Evolutionary conservation across 2,329 filamentous ascomycete species (phyloP), one percentile per base, ranked within the genome.

Genomic region (Sporothrix brunneoviolacea): DNA sequence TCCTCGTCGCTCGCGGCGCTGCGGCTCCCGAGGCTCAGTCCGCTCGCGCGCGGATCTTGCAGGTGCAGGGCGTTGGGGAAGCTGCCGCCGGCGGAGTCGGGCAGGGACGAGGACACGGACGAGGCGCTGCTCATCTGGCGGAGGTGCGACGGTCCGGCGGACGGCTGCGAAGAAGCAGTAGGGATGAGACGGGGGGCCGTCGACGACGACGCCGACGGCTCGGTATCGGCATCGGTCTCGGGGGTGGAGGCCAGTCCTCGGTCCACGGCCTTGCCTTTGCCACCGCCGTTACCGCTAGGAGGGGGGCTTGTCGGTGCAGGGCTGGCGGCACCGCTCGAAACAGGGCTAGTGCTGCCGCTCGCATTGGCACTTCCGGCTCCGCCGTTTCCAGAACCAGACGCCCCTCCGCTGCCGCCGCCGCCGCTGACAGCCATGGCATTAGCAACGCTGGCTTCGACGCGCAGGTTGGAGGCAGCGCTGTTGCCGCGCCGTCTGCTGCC

Each of bases 61-160:
- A 64, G 51, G 10, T 66, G 64, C 13, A 43, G 32, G 0, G 65
- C 64, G 2, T 65, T 66, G 4, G 58, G 64, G 55, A 72, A 77
- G 60, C 76, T 83, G 27, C 72, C 77, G 1, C 73, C 70, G 1
- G 74, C 71, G 28, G 84, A 87, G 45, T 91, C 88, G 0, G 81
- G 73, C 12, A 84, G 73, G 0, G 88, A 95, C 0, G 90, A 94
- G 8, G 83, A 82, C 0, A 86, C 79, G 0, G 90, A 95, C 0
- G 91, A 95, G 1, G 88, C 85, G 58, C 86, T 95, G 55, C 89
- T 95, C 67, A 93, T 83, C 59, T 94, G 86, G 21, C 89, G 81
- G 16, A 93, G 72, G 63, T 90, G 84, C 2, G 86, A 87, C 4
- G 80, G 79, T 36, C 79, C 80, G 8, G 80, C 75, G 1, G 76